Evolutionary conservation across 2,329 filamentous ascomycete species (phyloP).

Genomic region (Diplodia mutila): DNA sequence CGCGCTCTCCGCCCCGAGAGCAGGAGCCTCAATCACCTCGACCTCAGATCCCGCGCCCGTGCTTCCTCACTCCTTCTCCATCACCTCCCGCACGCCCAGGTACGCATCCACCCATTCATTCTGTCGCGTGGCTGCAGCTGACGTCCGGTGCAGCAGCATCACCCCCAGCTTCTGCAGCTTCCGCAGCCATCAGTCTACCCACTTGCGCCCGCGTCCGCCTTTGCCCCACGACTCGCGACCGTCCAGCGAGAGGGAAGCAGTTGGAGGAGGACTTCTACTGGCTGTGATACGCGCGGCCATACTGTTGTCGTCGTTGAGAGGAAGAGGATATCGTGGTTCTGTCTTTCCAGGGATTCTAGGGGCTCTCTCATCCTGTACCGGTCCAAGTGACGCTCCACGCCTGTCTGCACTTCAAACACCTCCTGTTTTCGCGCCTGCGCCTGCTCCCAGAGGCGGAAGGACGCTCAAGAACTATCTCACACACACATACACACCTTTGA

Average conservation of each 20-base stretch:
- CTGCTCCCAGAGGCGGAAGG: constrained; percentile 21
- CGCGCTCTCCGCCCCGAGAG: constrained; percentile 20
- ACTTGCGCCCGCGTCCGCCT: neutral
- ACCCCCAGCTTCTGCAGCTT: neutral
- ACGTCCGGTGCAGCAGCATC: neutral
- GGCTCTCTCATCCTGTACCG: constrained; percentile 26
- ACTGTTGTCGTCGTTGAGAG: constrained; percentile 16
- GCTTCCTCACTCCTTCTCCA: constrained; percentile 23
- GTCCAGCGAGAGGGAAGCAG: constrained; percentile 18
- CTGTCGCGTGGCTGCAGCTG: neutral
- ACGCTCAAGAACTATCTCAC: constrained; percentile 27
- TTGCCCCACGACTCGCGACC: constrained; percentile 12
- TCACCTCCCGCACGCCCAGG: constrained; percentile 13
- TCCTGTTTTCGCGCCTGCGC: constrained; percentile 23
- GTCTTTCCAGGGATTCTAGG: constrained; percentile 25
- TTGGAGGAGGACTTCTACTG: constrained; percentile 21
- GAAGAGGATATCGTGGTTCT: constrained; percentile 24
- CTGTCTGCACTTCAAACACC: constrained; percentile 24
- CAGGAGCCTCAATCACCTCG: constrained; percentile 20
- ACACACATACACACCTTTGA: constrained; percentile 32
- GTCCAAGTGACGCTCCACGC: constrained; percentile 21
- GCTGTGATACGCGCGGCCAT: constrained; percentile 5
- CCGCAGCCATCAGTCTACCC: neutral
- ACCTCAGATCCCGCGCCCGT: constrained; percentile 20
- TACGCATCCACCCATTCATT: constrained; percentile 1